Evolutionary conservation across 2,329 filamentous ascomycete species (phyloP).

Genomic region (Chaetomium sp.): DNA sequence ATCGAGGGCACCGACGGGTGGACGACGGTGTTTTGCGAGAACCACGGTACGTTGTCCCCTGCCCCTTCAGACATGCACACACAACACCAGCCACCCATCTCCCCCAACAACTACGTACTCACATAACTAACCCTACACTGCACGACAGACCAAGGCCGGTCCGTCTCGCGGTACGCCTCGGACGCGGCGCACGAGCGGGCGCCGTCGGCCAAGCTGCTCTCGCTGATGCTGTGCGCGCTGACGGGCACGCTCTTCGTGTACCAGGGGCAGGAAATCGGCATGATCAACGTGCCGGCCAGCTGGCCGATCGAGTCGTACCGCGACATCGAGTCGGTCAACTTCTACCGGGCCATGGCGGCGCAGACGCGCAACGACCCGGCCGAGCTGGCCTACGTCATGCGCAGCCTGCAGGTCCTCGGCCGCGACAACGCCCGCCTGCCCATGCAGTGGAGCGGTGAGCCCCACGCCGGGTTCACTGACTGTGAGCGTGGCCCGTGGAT

Average conservation of each 20-base stretch:
- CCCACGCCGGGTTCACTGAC: constrained; percentile 63
- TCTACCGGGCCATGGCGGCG: constrained; percentile 43
- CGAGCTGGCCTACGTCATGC: constrained; percentile 50
- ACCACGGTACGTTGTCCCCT: constrained; percentile 47
- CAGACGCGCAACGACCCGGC: constrained; percentile 39
- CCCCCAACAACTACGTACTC: too few relatives aligned
- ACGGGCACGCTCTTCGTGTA: constrained; percentile 61
- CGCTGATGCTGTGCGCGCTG: constrained; percentile 50
- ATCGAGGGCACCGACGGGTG: constrained; percentile 57
- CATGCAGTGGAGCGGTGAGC: constrained; percentile 63
- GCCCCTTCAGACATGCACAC: background rate
- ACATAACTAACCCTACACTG: background rate
- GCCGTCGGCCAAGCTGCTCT: constrained; percentile 55
- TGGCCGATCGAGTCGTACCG: constrained; percentile 54
- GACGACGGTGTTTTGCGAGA: constrained; percentile 64
- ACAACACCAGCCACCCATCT: background rate
- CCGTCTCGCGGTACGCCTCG: constrained; percentile 54
- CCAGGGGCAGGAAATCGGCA: constrained; percentile 64
- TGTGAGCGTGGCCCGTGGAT: constrained; percentile 57
- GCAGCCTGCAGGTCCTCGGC: constrained; percentile 59
- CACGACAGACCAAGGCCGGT: constrained; percentile 54
- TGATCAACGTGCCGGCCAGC: constrained; percentile 53
- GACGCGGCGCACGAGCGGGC: constrained; percentile 48
- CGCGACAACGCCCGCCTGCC: constrained; percentile 69
- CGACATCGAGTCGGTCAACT: constrained; percentile 54